Conservation (phyloP, 305 asterid genomes). For the Coffea humblotiana region DNA sequence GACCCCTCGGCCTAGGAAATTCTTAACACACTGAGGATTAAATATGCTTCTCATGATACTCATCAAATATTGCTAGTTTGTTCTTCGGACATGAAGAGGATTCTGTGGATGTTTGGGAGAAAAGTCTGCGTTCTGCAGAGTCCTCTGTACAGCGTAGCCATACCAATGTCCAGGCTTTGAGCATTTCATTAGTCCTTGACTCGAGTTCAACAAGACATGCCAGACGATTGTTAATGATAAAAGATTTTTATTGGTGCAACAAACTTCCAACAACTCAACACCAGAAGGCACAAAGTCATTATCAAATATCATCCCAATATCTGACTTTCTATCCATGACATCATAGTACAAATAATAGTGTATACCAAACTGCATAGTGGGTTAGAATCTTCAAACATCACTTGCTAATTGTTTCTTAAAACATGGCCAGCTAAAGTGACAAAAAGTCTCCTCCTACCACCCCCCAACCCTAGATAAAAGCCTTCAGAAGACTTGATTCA, state of each 20-base stretch:
- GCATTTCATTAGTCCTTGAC: conserved; percentile 21
- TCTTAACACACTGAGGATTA: no score
- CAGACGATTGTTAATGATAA: conserved; percentile 29
- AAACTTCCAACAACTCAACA: conserved; percentile 54
- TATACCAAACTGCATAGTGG: conserved; percentile 9
- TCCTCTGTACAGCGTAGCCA: background rate
- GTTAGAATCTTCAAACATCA: conserved; percentile 18
- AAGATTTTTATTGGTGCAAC: conserved; percentile 46
- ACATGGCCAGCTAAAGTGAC: conserved; percentile 57
- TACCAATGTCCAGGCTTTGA: background rate
- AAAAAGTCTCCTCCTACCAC: conserved; percentile 30
- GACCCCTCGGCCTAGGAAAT: no score
- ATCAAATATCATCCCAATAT: conserved; percentile 1
- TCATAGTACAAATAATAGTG: conserved; percentile 7
- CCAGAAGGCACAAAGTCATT: conserved; percentile 19
- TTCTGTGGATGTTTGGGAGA: background rate
- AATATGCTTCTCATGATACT: conserved; percentile 7
- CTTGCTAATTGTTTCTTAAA: conserved; percentile 25
- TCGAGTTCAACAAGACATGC: conserved; percentile 20
- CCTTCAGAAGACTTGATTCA: conserved; percentile 6
- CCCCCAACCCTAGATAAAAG: conserved; percentile 26
- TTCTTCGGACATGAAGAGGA: background rate
- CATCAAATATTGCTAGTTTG: background rate
- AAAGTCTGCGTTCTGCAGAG: background rate
- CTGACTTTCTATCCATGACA: background rate